Evolutionary conservation across 352 stramenopile species (phyloP), one percentile per base, ranked within the genome.

Genomic region (Plasmopara viticola): DNA sequence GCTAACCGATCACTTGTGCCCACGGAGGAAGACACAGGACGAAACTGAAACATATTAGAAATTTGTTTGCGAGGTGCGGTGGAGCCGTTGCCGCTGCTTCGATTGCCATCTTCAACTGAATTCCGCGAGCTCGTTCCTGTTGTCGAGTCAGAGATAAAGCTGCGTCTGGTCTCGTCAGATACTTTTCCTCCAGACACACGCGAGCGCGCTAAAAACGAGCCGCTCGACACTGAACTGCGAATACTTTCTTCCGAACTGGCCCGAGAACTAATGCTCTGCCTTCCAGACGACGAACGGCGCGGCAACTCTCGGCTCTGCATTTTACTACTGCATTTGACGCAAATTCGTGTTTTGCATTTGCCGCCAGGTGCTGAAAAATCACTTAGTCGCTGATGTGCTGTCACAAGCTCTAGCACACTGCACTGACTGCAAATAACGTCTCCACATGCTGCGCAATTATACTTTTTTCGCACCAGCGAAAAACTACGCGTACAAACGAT

Each of bases 351-450:
- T 51, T 92, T 92, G 35, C 74, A 72, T 58, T 86, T 86, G 33
- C 76, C 79, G n/a, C 70, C 70, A 7, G 64, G 58, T 12, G 56
- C 47, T 5, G 51, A 61, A 6, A 70, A 47, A 48, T 68, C 55
- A 50, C 63, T 71, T 5, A 63, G 47, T 13, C 63, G 51, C 48
- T 71, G 63, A 25, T 73, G 71, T 2, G 75, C 55, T 15, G 74
- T 76, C 40, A 92, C 76, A n/a, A 87, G 65, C 66, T 92, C 71
- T 17, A 84, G 68, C 12, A 92, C 68, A 45, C 77, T 87, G 46
- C 82, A 92, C 53, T 87, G 77, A 46, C 69, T 86, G 57, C 82
- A 92, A 39, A 92, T 85, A 34, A 92, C 82, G 31, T 92, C 82
- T 41, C 82, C 82, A 46, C 82, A 92, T 28, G 68, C 82, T 12